Base-by-base conservation (phyloP, 371 early-diverging fungal species). In the Mucor irregularis region DNA sequence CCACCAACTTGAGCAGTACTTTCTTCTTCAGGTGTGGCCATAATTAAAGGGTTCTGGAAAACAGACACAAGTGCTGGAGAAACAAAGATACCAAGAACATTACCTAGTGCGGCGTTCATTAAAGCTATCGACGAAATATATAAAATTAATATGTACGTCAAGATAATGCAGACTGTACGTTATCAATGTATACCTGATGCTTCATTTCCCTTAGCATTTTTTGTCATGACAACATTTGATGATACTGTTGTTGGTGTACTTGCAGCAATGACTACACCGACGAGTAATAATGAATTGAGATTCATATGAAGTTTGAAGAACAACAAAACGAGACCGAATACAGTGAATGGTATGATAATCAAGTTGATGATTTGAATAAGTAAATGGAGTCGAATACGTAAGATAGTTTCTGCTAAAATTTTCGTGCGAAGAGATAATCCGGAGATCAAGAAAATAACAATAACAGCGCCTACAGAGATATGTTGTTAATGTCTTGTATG, bases 221-320 rank as follows among this genome's bases (percentile, higher is more conserved):
- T 83, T 10, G 91, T 90, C 89, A 89, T 89, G 58, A 89, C 82
- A 4, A 88, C 88, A 61, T 89, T 89, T 14, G 91, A 89, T 5
- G 89, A 86, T 38, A 90, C 86, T 8, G 91, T 90, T 0, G 91
- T 89, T 0, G 91, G 91, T 1, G 86, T 87, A 16, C 84, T 78
- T 13, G 82, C 81, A 33, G 86, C 81, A 46, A 90, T 83, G 6
- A 88, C 80, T 40, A 90, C 67, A 28, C 89, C 90, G 6, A 83
- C 77, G n/a, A 86, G 56, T 2, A 90, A 61, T 9, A 82, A 71
- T 5, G 74, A 70, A 37, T 84, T 84, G 30, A 90, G 65, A 6
- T 66, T 42, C 35, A 80, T 66, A 34, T 70, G 69, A 0, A 69
- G 21, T 10, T 69, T 59, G 14, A 76, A 74, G 19, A 90, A 64